Evolutionary conservation across 345 rosid species (phyloP).

Genomic region (Toxicodendron radicans): DNA sequence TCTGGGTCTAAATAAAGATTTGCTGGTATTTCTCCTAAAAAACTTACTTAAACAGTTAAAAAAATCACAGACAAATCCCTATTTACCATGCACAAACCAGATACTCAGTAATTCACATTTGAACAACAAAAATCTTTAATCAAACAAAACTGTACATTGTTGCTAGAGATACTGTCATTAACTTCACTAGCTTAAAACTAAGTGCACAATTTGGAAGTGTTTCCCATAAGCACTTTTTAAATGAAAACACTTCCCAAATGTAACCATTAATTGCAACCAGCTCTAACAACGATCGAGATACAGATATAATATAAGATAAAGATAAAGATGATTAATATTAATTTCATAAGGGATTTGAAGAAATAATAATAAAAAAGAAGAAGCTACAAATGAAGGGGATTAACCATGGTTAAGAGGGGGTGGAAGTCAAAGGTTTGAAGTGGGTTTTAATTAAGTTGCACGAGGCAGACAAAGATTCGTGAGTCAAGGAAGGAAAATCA

Average conservation of each 20-base stretch:
- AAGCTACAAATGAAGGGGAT: neutral
- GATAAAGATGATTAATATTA: neutral
- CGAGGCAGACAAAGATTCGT: slow-evolving; percentile 90
- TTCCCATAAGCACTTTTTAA: no score
- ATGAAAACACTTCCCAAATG: no score
- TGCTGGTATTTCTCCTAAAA: neutral
- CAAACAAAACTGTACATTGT: no score
- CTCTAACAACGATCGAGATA: slow-evolving; percentile 27
- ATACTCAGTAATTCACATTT: no score
- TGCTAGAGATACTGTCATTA: no score
- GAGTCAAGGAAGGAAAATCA: slow-evolving; percentile 53
- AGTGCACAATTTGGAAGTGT: no score
- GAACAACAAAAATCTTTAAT: no score
- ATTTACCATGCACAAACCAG: neutral
- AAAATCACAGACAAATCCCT: neutral
- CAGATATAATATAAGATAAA: slow-evolving; percentile 22
- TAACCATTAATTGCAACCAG: no score
- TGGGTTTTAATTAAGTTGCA: slow-evolving; percentile 42
- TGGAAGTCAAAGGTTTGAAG: slow-evolving; percentile 30
- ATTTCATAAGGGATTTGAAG: slow-evolving; percentile 38
- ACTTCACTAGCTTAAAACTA: no score
- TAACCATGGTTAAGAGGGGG: slow-evolving; percentile 18
- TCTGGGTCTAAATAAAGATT: slow-evolving; percentile 8
- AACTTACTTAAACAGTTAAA: neutral
- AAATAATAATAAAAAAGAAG: neutral